A percentile compares a stretch with the other conserved stretches of the same genome.
phyloP scores from a whole-genome alignment of 2,329 filamentous ascomycete species.

The Penicillium sp. region DNA sequence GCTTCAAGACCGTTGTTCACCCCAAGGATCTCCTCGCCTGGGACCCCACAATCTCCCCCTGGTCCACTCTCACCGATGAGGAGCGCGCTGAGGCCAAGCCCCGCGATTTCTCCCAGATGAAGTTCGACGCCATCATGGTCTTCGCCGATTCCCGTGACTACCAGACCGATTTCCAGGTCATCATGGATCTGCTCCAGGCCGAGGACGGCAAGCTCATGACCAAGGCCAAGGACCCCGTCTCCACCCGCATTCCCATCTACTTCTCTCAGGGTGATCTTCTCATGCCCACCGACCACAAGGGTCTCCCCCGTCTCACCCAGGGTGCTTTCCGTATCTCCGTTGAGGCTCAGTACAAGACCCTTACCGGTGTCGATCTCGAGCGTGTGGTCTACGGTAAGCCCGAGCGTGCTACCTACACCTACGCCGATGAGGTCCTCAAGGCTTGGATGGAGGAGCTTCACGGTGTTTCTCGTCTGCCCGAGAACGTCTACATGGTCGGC shows the following conservation, averaged over 20 bases:
- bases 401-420: slow-evolving; percentile 73
- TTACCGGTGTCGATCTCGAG: slow-evolving; percentile 69
- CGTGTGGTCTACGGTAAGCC: slow-evolving; percentile 76
- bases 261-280: slow-evolving; percentile 66
- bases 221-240: slow-evolving; percentile 63
- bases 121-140: slow-evolving; percentile 73
- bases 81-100: slow-evolving; percentile 67
- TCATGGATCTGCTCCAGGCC: slow-evolving; percentile 68
- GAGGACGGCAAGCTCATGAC: slow-evolving; percentile 67
- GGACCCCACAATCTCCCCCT: slow-evolving; percentile 67
- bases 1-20: slow-evolving; percentile 70
- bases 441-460: slow-evolving; percentile 76
- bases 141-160: slow-evolving; percentile 74
- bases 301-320: slow-evolving; percentile 66
- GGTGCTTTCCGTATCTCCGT: slow-evolving; percentile 73
- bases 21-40: slow-evolving; percentile 72
- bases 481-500: slow-evolving; percentile 74
- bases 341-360: slow-evolving; percentile 63
- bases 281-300: slow-evolving; percentile 65
- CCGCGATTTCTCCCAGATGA: slow-evolving; percentile 68
- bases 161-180: slow-evolving; percentile 73
- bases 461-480: slow-evolving; percentile 65
- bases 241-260: slow-evolving; percentile 70
- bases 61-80: slow-evolving; percentile 65
- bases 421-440: slow-evolving; percentile 70